These are phyloP conservation scores for Cystofilobasidium bisporidii DNA, from an alignment of 768 basidiomycete species.

Conservation along the genomic window DNA sequence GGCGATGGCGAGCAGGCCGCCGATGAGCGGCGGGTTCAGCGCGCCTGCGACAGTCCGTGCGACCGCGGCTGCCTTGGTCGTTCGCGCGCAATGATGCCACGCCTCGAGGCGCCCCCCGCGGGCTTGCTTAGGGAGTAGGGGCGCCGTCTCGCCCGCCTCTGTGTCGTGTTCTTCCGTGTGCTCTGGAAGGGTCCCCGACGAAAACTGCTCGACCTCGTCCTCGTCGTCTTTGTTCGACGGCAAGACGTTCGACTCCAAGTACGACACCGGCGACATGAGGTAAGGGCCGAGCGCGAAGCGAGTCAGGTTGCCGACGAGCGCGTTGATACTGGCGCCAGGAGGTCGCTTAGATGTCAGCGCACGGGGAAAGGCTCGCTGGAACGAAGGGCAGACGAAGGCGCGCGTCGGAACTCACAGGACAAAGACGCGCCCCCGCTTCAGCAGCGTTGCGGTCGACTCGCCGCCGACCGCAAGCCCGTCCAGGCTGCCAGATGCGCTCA, in stretches of 20 bases:
- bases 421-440: slow-evolving; percentile 36
- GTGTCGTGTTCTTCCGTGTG: background rate
- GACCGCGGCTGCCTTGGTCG: background rate
- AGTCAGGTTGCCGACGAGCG: slow-evolving; percentile 37
- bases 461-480: slow-evolving; percentile 31
- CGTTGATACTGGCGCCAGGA: slow-evolving; percentile 32
- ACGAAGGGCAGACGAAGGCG: too few species aligned
- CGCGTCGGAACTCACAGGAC: slow-evolving; percentile 30
- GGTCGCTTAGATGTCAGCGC: background rate
- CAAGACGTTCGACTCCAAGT: background rate
- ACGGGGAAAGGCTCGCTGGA: background rate
- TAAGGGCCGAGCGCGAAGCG: slow-evolving; percentile 26
- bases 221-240: background rate
- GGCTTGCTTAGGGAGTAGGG: slow-evolving; percentile 26
- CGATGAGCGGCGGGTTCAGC: slow-evolving; percentile 38
- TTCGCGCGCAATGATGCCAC: background rate
- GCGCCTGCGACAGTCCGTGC: background rate
- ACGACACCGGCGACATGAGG: slow-evolving; percentile 10
- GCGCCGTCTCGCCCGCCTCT: slow-evolving; percentile 29
- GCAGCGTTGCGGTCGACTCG: slow-evolving; percentile 28
- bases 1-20: slow-evolving; percentile 36
- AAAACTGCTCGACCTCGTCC: background rate
- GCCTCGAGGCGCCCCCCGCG: background rate
- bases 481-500: slow-evolving; percentile 36
- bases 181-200: background rate